These are phyloP conservation scores for Magnusiomyces tetraspermus DNA, from an alignment of 1,139 yeast species.

Conservation along the genomic window DNA sequence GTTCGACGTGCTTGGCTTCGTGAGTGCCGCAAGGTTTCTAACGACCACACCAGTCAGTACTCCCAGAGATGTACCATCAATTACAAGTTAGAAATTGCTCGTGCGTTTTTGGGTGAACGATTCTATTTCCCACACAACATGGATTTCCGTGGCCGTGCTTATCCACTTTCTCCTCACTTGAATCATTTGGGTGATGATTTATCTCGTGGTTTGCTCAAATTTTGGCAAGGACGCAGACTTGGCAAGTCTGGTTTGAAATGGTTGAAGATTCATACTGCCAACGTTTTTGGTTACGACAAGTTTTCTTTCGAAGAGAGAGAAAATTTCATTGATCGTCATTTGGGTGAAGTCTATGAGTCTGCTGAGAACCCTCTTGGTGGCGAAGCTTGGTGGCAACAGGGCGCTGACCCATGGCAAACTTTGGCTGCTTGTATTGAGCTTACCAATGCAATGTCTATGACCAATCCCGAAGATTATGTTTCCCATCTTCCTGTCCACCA, in stretches of 20 bases:
- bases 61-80: slow-evolving; percentile 91
- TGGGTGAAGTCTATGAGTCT: slow-evolving; percentile 53
- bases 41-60: slow-evolving; percentile 56
- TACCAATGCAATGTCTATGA: slow-evolving; percentile 55
- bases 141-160: slow-evolving; percentile 83
- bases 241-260: slow-evolving; percentile 73
- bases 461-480: slow-evolving; percentile 63
- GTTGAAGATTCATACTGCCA: slow-evolving; percentile 87
- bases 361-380: slow-evolving; percentile 61
- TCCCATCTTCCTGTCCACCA: slow-evolving; percentile 90
- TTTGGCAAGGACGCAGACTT: slow-evolving; percentile 79
- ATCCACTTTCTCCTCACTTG: slow-evolving; percentile 76
- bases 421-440: slow-evolving; percentile 79
- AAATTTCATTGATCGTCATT: slow-evolving; percentile 56
- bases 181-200: slow-evolving; percentile 86
- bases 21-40: slow-evolving; percentile 46
- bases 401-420: slow-evolving; percentile 95
- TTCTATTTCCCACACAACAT: slow-evolving; percentile 59
- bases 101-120: slow-evolving; percentile 73
- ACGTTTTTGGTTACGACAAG: slow-evolving; percentile 81
- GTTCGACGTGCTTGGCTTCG: slow-evolving; percentile 61
- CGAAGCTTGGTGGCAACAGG: slow-evolving; percentile 69
- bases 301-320: slow-evolving; percentile 69
- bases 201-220: slow-evolving; percentile 72
- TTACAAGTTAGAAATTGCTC: slow-evolving; percentile 87